A percentile compares a stretch with the other conserved stretches of the same genome.
These are phyloP conservation scores for Penicillium brasilianum DNA, from an alignment of 2,329 filamentous ascomycete species.

Conservation along the genomic window DNA sequence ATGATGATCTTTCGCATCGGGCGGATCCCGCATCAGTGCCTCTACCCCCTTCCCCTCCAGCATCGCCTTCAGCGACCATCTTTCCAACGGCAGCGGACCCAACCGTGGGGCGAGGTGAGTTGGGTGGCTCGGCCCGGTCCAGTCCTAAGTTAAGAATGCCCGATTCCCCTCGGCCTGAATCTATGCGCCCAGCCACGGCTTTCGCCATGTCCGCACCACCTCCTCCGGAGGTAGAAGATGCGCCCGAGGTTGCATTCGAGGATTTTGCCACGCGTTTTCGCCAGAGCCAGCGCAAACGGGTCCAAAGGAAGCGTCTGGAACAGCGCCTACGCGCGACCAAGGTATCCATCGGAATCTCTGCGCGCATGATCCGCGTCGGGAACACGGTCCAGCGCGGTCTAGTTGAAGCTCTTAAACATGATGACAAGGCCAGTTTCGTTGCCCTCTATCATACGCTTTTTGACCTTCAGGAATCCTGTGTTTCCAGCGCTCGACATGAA, in stretches of 20 bases:
- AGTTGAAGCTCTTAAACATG: slow-evolving; percentile 52
- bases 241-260: slow-evolving; percentile 46
- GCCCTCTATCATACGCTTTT: slow-evolving; percentile 50
- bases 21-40: slow-evolving; percentile 34
- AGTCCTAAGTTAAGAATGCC: slow-evolving; percentile 30
- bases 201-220: slow-evolving; percentile 16
- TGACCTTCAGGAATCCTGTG: slow-evolving; percentile 51
- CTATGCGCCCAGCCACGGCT: slow-evolving; percentile 11
- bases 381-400: slow-evolving; percentile 50
- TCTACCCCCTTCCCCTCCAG: slow-evolving; percentile 30
- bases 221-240: slow-evolving; percentile 24
- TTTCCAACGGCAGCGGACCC: slow-evolving; percentile 21
- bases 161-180: slow-evolving; percentile 27
- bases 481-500: slow-evolving; percentile 40
- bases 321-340: slow-evolving; percentile 48
- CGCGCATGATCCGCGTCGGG: slow-evolving; percentile 49
- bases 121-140: slow-evolving; percentile 38
- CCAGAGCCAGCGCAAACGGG: slow-evolving; percentile 49
- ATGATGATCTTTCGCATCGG: slow-evolving; percentile 40
- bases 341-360: slow-evolving; percentile 50
- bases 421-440: slow-evolving; percentile 52
- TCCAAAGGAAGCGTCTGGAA: slow-evolving; percentile 47
- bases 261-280: slow-evolving; percentile 51
- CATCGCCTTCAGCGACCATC: slow-evolving; percentile 27
- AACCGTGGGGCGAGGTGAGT: slow-evolving; percentile 42